Evolutionary conservation across 257 asterid genomes (phyloP).

Genomic region (Scutellaria minor): DNA sequence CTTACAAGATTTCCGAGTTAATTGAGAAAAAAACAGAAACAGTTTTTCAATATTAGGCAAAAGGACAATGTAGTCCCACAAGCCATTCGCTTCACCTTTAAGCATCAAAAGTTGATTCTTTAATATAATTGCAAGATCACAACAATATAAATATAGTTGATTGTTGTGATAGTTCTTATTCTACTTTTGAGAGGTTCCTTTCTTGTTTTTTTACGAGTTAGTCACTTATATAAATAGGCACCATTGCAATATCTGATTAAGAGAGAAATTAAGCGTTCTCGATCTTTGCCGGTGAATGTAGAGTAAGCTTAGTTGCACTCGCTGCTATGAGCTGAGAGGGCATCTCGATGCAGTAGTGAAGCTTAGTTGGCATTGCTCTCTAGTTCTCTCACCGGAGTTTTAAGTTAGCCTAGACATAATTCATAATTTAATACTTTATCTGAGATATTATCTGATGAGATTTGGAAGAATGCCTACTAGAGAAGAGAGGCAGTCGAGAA

Average conservation of each 20-base stretch:
- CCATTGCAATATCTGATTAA: not conserved
- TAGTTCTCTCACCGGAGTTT: no score
- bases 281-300: no score
- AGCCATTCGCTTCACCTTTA: not conserved
- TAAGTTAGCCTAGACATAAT: no score
- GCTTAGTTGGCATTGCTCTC: no score
- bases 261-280: not conserved
- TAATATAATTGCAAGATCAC: not conserved
- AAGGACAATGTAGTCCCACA: not conserved
- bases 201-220: not conserved
- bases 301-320: no score
- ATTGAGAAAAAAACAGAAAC: not conserved
- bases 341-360: no score
- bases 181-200: constrained; percentile 1
- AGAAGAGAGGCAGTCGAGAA: no score
- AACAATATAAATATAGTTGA: not conserved
- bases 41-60: not conserved
- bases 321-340: no score
- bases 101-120: constrained; percentile 7
- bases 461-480: no score
- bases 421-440: no score
- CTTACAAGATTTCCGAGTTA: not conserved
- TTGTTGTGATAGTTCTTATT: not conserved
- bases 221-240: not conserved
- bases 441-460: no score